phyloP scores from a whole-genome alignment of 768 basidiomycete species.

The Sistotremastrum suecicum region DNA sequence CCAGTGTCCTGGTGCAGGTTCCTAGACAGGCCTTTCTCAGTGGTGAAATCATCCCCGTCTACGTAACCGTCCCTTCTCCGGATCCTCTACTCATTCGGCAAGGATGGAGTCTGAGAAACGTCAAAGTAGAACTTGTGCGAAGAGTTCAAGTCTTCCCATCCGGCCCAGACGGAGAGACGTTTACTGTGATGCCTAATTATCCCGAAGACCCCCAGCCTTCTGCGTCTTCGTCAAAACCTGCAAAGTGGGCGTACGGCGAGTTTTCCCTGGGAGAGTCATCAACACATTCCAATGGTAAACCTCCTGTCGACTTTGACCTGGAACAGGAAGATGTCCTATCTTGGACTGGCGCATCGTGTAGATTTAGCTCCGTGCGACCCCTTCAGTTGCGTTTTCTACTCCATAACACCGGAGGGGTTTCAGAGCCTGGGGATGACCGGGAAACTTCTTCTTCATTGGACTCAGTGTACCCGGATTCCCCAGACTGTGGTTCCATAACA shows the following conservation, averaged over 20 bases:
- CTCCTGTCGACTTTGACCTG: no score
- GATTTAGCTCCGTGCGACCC: constrained; percentile 66
- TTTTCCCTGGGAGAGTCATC: no score
- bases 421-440: background rate
- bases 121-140: constrained; percentile 67
- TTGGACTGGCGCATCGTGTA: constrained; percentile 82
- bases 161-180: background rate
- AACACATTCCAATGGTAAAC: background rate
- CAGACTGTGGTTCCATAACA: constrained; percentile 61
- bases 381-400: constrained; percentile 72
- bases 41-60: constrained; percentile 65
- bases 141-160: constrained; percentile 31
- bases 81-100: constrained; percentile 49
- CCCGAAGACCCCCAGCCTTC: background rate
- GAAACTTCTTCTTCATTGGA: background rate
- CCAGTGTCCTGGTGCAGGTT: constrained; percentile 53
- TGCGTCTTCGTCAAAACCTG: no score
- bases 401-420: constrained; percentile 22
- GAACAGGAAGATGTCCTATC: constrained; percentile 42
- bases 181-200: background rate
- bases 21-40: constrained; percentile 58
- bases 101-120: constrained; percentile 64
- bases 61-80: constrained; percentile 71
- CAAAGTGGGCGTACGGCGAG: no score
- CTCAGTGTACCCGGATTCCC: constrained; percentile 3